These are phyloP conservation scores for Hygrophorus pudorinus DNA, from an alignment of 768 basidiomycete species.

Conservation along the genomic window DNA sequence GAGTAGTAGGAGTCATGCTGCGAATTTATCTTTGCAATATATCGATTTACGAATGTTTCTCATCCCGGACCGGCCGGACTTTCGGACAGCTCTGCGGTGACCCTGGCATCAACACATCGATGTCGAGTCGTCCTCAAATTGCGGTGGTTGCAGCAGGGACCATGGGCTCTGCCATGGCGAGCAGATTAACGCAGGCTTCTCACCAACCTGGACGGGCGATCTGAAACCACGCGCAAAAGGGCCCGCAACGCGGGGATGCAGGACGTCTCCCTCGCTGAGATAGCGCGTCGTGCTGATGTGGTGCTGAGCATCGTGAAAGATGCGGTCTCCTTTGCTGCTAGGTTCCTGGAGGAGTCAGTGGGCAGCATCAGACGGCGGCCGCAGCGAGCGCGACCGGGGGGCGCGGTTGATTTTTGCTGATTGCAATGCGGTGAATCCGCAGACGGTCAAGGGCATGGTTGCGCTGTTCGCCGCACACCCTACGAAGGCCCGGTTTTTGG, in stretches of 20 bases:
- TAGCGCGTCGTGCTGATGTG: slow-evolving; percentile 27
- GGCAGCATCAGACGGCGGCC: slow-evolving; percentile 1
- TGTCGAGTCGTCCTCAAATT: slow-evolving; percentile 14
- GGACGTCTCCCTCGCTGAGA: slow-evolving; percentile 20
- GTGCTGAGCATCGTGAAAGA: slow-evolving; percentile 47
- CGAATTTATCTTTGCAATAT: too few relatives aligned
- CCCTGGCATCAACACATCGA: too few relatives aligned
- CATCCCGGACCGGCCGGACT: too few relatives aligned
- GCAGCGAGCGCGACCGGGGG: slow-evolving; percentile 1
- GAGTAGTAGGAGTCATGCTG: too few relatives aligned
- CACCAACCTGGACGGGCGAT: slow-evolving; percentile 45
- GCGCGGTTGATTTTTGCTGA: slow-evolving; percentile 34
- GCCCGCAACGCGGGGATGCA: slow-evolving; percentile 43
- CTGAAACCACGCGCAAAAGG: slow-evolving; percentile 36
- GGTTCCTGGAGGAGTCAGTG: slow-evolving; percentile 22
- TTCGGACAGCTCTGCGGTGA: too few relatives aligned
- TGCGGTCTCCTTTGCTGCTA: slow-evolving; percentile 35
- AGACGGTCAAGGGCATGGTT: slow-evolving; percentile 38
- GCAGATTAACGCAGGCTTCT: slow-evolving; percentile 33
- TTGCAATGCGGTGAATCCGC: slow-evolving; percentile 49
- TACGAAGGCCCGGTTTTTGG: slow-evolving; percentile 33
- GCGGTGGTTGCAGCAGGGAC: slow-evolving; percentile 46
- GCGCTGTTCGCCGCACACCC: slow-evolving; percentile 26
- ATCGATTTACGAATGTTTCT: too few relatives aligned
- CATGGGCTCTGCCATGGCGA: slow-evolving; percentile 52